These are phyloP conservation scores for Colletotrichum sp. DNA, from an alignment of 2,329 filamentous ascomycete genomes.

Conservation along the genomic window DNA sequence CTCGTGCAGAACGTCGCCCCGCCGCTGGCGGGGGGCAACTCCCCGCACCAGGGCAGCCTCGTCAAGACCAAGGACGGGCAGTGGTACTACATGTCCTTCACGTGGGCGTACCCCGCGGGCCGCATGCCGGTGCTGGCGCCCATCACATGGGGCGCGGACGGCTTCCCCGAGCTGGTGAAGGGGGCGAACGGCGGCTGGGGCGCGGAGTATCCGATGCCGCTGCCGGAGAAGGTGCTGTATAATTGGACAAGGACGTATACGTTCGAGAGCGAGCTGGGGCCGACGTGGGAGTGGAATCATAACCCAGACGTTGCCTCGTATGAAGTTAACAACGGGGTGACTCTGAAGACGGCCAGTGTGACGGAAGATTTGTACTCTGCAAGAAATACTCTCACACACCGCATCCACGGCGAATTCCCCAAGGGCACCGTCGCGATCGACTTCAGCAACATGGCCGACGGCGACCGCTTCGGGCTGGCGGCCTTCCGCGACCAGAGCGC, in stretches of 20 bases:
- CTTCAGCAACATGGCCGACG: constrained; percentile 51
- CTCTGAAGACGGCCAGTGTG: constrained; percentile 53
- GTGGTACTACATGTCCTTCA: constrained; percentile 67
- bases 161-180: constrained; percentile 51
- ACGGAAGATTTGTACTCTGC: constrained; percentile 55
- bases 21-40: constrained; percentile 49
- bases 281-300: constrained; percentile 67
- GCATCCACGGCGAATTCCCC: constrained; percentile 50
- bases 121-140: constrained; percentile 63
- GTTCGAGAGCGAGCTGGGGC: constrained; percentile 46
- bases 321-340: constrained; percentile 47
- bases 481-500: constrained; percentile 58
- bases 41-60: constrained; percentile 61
- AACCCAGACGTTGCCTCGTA: constrained; percentile 59
- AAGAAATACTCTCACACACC: constrained; percentile 52
- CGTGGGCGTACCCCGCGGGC: constrained; percentile 60
- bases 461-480: constrained; percentile 57
- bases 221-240: constrained; percentile 23
- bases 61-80: constrained; percentile 55
- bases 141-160: constrained; percentile 55
- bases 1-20: constrained; percentile 47
- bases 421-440: constrained; percentile 56
- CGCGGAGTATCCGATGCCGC: constrained; percentile 43
- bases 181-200: constrained; percentile 53
- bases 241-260: constrained; percentile 44